Base-by-base conservation (phyloP, 1,284 basidiomycete genomes). In the Macrocystidia cucumis region DNA sequence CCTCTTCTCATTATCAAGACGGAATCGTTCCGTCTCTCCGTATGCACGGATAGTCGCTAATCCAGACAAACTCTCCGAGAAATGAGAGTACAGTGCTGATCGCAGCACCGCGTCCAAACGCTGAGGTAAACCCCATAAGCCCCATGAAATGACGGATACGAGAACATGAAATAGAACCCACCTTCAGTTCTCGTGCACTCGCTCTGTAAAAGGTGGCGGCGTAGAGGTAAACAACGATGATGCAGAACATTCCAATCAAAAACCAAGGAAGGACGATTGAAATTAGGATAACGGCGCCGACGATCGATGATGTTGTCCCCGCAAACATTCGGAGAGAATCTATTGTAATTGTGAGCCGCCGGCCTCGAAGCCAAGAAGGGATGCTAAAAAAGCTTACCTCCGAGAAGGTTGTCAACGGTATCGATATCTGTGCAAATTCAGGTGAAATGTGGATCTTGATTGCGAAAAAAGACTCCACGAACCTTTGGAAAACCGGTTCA, bases 41-140 rank as follows among this genome's bases (percentile, higher is more conserved):
- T 92, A 95, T 0, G 89, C 88, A n/a, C 89, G 76, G 34, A 93
- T 90, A 1, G 90, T 93, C 1, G 84, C 71, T 28, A 93, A 62
- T 13, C 91, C 91, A 6, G 80, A 79, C 5, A 95, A 66, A n/a
- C 82, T 83, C 59, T 97, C 93, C 32, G 82, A 83, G 54, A 92
- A 90, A 57, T 91, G 88, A 5, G 86, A 78, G 52, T 92, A 91
- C n/a, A 90, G 62, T 2, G 76, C 69, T 1, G 72, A 72, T 14
- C 77, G 66, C 24, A 82, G 46, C 11, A 80, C 65, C 11, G 76
- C 71, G 57, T 83, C 78, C 69, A 43, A 2, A 16, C 3, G 25
- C 27, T 22, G 27, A 34, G 18, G n/a, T n/a, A n/a, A n/a, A n/a
- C n/a, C n/a, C n/a, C n/a, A n/a, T n/a, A n/a, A n/a, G n/a, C n/a